Evolutionary conservation across 768 basidiomycete genomes (phyloP).

Genomic region (Macrolepiota albuminosa): DNA sequence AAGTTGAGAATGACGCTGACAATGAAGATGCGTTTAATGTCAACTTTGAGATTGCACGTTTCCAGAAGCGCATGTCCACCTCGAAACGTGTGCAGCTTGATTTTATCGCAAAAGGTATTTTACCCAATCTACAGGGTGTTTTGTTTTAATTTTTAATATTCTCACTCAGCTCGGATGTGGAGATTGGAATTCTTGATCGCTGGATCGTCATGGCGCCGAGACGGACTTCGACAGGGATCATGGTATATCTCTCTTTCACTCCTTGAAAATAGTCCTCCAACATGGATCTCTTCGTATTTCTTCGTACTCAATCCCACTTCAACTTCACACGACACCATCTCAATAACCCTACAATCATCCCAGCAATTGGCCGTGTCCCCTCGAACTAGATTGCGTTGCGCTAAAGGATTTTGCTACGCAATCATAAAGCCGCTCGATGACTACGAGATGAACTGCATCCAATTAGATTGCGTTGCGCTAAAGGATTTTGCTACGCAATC

Average conservation of each 20-base stretch:
- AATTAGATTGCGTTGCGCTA: background rate
- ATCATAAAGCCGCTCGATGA: constrained; percentile 39
- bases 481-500: constrained; percentile 21
- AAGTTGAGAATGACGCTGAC: constrained; percentile 44
- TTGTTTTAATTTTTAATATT: too few relatives aligned
- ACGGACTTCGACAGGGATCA: constrained; percentile 26
- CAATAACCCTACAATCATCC: constrained; percentile 31
- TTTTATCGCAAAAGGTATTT: constrained; percentile 54
- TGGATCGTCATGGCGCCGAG: constrained; percentile 6
- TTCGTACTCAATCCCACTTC: constrained; percentile 29
- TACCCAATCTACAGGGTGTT: background rate
- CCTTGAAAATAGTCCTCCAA: constrained; percentile 53
- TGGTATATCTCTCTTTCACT: constrained; percentile 50
- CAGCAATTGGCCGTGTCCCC: constrained; percentile 27
- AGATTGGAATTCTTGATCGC: constrained; percentile 38
- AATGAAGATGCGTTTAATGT: constrained; percentile 53
- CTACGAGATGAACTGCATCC: constrained; percentile 34
- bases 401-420: constrained; percentile 6
- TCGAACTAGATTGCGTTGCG: background rate
- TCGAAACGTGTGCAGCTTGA: constrained; percentile 50
- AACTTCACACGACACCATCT: constrained; percentile 17
- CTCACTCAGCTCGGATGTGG: constrained; percentile 50
- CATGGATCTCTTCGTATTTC: constrained; percentile 50
- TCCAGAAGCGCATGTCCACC: constrained; percentile 70
- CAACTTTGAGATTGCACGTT: constrained; percentile 47